These are phyloP conservation scores for Diplodia seriata DNA, from an alignment of 2,329 filamentous ascomycete genomes.

Conservation along the genomic window DNA sequence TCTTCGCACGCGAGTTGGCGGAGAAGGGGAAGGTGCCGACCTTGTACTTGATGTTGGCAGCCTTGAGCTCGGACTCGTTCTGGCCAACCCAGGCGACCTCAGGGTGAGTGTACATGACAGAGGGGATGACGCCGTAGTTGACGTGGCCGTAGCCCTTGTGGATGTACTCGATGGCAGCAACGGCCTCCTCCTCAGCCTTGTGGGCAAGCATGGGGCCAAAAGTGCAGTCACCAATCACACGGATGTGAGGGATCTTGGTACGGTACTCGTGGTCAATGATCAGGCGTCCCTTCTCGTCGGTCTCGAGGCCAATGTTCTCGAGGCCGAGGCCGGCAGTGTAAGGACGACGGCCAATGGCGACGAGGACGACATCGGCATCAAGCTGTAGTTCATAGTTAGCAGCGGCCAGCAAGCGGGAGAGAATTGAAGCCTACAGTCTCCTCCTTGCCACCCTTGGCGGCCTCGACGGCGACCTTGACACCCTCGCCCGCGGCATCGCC, in stretches of 20 bases:
- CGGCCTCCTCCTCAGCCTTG: conserved; percentile 98
- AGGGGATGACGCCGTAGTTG: conserved; percentile 97
- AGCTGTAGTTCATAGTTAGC: conserved; percentile 61
- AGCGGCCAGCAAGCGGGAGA: not conserved
- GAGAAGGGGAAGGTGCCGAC: conserved; percentile 95
- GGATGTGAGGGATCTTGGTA: conserved; percentile 96
- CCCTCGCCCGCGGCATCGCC: conserved; percentile 81
- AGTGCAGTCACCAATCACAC: conserved; percentile 92
- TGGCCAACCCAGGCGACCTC: conserved; percentile 99
- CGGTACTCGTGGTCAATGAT: conserved; percentile 99
- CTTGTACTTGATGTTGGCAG: conserved; percentile 87
- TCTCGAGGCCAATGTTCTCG: conserved; percentile 91
- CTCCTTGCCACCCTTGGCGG: conserved; percentile 94
- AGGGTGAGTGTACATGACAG: conserved; percentile 99
- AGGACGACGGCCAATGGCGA: conserved; percentile 93
- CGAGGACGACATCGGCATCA: conserved; percentile 92
- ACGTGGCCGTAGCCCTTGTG: conserved; percentile 98
- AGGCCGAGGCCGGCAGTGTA: conserved; percentile 92
- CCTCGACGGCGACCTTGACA: conserved; percentile 84
- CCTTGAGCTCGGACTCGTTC: conserved; percentile 95
- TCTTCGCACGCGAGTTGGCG: conserved; percentile 98
- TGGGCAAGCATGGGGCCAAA: conserved; percentile 99
- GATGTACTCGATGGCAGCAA: conserved; percentile 95
- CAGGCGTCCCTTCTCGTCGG: conserved; percentile 90
- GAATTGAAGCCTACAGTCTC: conserved; percentile 71